Conservation (phyloP, 1,284 basidiomycete species). For the Puccinia triticina region DNA sequence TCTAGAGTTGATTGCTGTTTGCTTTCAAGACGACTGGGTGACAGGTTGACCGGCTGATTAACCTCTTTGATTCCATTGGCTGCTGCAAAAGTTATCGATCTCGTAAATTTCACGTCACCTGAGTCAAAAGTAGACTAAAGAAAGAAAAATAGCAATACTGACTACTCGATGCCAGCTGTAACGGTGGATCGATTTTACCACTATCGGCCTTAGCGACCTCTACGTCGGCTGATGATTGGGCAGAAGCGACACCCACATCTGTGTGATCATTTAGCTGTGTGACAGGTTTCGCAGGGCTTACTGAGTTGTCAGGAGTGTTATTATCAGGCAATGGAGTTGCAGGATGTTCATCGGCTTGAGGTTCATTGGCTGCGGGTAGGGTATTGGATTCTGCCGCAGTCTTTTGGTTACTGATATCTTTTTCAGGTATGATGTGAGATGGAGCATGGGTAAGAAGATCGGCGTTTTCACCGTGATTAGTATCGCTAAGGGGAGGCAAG, state of each 20-base stretch:
- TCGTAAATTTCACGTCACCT: neutral
- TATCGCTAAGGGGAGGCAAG: neutral
- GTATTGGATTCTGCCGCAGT: neutral
- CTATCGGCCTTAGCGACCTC: neutral
- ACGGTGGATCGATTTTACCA: neutral
- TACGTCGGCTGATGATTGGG: neutral
- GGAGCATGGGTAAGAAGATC: neutral
- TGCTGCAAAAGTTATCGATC: neutral
- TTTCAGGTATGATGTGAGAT: neutral
- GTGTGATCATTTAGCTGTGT: neutral
- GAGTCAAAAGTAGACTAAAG: neutral
- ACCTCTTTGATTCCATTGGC: neutral
- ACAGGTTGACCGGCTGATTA: neutral
- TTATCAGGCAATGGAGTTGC: neutral
- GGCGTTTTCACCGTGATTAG: neutral
- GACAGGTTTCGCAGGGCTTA: neutral
- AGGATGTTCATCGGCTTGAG: neutral
- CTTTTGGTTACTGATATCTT: slow-evolving; percentile 1
- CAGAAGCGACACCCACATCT: neutral
- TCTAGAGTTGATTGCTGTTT: neutral
- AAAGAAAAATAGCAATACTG: neutral
- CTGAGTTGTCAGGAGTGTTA: neutral
- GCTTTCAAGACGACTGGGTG: neutral
- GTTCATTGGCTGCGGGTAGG: neutral
- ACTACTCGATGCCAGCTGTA: neutral